Base-by-base conservation (phyloP, 2,329 filamentous ascomycete genomes). In the Aspergillus hiratsukae region DNA sequence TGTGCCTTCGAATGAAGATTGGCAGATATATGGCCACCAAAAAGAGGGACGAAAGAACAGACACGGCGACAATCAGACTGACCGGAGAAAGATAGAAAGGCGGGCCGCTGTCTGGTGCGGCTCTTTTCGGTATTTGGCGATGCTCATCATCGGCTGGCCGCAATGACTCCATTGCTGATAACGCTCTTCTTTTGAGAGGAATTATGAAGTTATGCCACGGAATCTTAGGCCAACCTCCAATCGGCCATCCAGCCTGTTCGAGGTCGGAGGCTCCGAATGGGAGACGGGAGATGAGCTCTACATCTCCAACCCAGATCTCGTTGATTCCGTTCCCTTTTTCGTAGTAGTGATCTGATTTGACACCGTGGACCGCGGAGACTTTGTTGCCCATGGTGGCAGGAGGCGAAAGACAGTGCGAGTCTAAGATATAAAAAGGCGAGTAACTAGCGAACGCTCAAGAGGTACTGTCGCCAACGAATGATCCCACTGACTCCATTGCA, bases 201-300 rank as follows among this genome's bases (percentile, higher is more conserved):
- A 75, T 75, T 43, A 74, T 68, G 37, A 75, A 75, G 19, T 73
- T 69, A 61, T 70, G 70, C 72, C 72, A 75, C 3, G 72, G 71
- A 31, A 74, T 72, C 49, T 75, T 75, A 3, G 72, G 72, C 53
- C 65, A 70, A 28, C 63, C 64, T 9, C 65, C 63, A 5, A 58
- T 54, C 1, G 69, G 68, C 71, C 71, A 74, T 10, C 65, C 65
- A 4, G 72, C 69, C 59, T 75, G 72, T 6, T 65, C 70, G 52
- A 74, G 64, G 49, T 75, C 71, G 8, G 71, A 72, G 54, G 72
- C 71, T 1, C 71, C 71, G 55, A 75, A 75, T 1, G 72, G 72
- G 2, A 75, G 62, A 45, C 70, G 71, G 8, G 72, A 75, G 54
- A 74, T 67, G 23, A 75, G 43, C 56, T 75, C 72, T n/a, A 72